Conservation (phyloP, 345 rosid genomes). For the Citrus unshiu region DNA sequence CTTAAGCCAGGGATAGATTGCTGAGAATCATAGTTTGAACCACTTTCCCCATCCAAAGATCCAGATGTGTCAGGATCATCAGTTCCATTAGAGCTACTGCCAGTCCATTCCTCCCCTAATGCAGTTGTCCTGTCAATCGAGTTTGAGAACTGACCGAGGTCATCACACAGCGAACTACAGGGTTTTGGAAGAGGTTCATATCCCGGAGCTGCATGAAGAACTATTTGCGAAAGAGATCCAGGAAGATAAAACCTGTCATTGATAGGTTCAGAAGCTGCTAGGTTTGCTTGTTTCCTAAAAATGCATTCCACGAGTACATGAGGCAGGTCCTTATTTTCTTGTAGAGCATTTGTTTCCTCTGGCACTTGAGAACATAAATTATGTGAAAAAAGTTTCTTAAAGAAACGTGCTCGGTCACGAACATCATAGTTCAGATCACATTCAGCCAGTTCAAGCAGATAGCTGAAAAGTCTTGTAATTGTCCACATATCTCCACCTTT, state of each 20-base stretch:
- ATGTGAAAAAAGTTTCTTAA: constrained; percentile 51
- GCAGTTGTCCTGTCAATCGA: constrained; percentile 21
- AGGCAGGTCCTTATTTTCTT: constrained; percentile 34
- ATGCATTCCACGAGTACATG: constrained; percentile 50
- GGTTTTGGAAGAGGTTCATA: constrained; percentile 99
- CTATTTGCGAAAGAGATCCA: constrained; percentile 94
- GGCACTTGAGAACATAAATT: constrained; percentile 35
- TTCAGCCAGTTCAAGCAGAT: constrained; percentile 85
- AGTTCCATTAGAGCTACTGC: constrained; percentile 27
- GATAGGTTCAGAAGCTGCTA: constrained; percentile 32
- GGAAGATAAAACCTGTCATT: constrained; percentile 82
- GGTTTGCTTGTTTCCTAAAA: constrained; percentile 50
- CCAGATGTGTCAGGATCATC: constrained; percentile 49
- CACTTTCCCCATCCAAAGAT: constrained; percentile 59
- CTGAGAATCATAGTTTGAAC: constrained; percentile 68
- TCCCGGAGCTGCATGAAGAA: constrained; percentile 99
- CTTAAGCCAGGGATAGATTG: constrained; percentile 43
- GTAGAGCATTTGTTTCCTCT: constrained; percentile 30
- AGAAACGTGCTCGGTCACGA: constrained; percentile 86
- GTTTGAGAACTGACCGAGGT: constrained; percentile 33
- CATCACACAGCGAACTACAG: constrained; percentile 52
- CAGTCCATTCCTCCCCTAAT: constrained; percentile 23
- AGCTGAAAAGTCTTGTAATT: constrained; percentile 48
- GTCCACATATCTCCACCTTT: constrained; percentile 49
- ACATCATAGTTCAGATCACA: constrained; percentile 81